A percentile compares a stretch with the other conserved stretches of the same genome.
Conservation (phyloP, 148 eudicot species). For the Polygonum aviculare region DNA sequence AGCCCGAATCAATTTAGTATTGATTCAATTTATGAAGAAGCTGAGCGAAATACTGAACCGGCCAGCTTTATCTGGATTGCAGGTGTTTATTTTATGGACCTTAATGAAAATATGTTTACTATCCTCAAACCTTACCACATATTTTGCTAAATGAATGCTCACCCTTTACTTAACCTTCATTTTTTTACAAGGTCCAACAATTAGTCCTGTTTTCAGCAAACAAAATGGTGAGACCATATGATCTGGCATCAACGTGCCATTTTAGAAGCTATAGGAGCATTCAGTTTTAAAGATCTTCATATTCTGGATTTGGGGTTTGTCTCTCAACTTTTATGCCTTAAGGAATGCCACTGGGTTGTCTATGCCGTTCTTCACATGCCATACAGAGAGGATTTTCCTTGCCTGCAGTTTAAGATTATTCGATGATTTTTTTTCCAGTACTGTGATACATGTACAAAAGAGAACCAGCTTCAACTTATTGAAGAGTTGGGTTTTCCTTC, state of each 20-base stretch:
- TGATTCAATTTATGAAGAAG: constrained; percentile 33
- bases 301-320: constrained; percentile 76
- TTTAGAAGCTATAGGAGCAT: constrained; percentile 69
- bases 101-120: not conserved
- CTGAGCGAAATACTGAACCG: constrained; percentile 64
- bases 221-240: constrained; percentile 81
- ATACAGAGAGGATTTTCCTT: constrained; percentile 61
- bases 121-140: not conserved
- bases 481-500: constrained; percentile 82
- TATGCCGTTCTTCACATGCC: constrained; percentile 93
- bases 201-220: constrained; percentile 78
- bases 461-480: constrained; percentile 63
- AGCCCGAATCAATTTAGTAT: too few relatives aligned
- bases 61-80: constrained; percentile 70
- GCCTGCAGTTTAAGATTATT: constrained; percentile 59
- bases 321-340: constrained; percentile 77
- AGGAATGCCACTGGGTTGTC: constrained; percentile 96
- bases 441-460: constrained; percentile 78
- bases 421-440: constrained; percentile 86
- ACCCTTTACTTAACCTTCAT: not conserved
- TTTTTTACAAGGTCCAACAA: constrained; percentile 67
- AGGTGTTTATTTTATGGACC: constrained; percentile 34
- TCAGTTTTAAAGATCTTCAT: constrained; percentile 75
- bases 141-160: not conserved
- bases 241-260: constrained; percentile 96